Percentiles rank a stretch among this genome's conserved stretches.
These are phyloP conservation scores for Cicer yamashitae DNA, from an alignment of 306 rosid genomes.

Conservation along the genomic window DNA sequence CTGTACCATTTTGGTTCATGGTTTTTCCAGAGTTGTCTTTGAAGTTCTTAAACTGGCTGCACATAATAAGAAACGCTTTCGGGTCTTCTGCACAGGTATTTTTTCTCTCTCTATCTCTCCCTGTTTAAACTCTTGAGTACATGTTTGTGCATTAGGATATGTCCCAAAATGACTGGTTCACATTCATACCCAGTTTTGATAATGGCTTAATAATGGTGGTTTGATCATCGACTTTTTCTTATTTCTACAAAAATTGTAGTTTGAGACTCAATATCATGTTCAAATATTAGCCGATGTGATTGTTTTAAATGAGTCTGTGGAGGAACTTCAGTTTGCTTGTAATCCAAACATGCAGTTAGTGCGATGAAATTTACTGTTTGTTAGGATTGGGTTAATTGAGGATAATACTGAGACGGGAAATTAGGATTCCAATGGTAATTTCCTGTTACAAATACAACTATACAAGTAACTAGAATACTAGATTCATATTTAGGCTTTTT, in stretches of 20 bases:
- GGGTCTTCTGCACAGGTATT: slow-evolving; percentile 93
- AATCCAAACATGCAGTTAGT: slow-evolving; percentile 9
- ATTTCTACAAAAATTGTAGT: background rate
- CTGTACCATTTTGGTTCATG: slow-evolving; percentile 93
- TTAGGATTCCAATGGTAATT: too few species aligned
- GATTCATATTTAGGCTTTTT: background rate
- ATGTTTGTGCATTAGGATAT: slow-evolving; percentile 6
- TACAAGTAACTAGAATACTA: background rate
- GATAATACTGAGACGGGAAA: background rate
- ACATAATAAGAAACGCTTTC: slow-evolving; percentile 75
- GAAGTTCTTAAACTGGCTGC: slow-evolving; percentile 86
- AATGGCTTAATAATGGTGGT: background rate
- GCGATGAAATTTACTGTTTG: background rate
- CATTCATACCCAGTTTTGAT: background rate
- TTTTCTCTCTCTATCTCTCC: background rate
- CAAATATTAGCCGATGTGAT: background rate
- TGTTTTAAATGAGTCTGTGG: too few species aligned
- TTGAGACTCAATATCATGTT: background rate
- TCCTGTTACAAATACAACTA: background rate
- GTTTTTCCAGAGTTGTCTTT: slow-evolving; percentile 89
- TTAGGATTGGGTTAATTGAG: background rate
- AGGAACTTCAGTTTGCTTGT: background rate
- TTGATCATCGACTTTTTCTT: background rate
- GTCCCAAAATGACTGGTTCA: background rate
- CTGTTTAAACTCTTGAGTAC: background rate